Conservation (phyloP, 441 rosid genomes). For the Populus hybrid region DNA sequence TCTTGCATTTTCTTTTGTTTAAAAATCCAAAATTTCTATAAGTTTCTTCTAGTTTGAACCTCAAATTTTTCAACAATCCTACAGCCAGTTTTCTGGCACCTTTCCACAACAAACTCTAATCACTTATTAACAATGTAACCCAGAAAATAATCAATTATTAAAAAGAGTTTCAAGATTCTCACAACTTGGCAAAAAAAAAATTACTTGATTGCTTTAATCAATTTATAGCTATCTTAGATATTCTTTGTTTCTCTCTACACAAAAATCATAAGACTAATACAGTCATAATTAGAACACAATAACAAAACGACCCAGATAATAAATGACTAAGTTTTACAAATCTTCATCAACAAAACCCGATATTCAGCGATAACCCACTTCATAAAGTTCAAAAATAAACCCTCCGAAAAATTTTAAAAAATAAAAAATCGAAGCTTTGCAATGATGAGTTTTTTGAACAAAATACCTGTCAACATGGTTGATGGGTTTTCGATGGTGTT, state of each 20-base stretch:
- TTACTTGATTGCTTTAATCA: background rate
- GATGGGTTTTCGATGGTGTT: constrained; percentile 8
- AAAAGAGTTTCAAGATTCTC: background rate
- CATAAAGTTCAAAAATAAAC: constrained; percentile 12
- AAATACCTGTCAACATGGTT: constrained; percentile 46
- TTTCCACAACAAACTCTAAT: background rate
- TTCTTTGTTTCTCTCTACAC: background rate
- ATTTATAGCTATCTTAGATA: background rate
- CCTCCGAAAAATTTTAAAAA: background rate
- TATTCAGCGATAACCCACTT: constrained; percentile 2
- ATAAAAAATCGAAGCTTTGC: background rate
- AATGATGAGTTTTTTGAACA: background rate
- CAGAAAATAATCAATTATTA: background rate
- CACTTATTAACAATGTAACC: background rate
- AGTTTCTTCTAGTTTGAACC: background rate
- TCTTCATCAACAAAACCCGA: background rate
- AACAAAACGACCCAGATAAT: background rate
- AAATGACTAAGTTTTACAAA: background rate
- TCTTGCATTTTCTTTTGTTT: background rate
- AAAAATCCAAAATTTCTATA: background rate
- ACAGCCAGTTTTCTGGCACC: background rate
- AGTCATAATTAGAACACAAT: background rate
- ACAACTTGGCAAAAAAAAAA: no score
- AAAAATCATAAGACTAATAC: background rate
- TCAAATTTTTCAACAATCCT: background rate